These are phyloP conservation scores for Furcasterigmium sp. DNA, from an alignment of 2,329 filamentous ascomycete species.

Conservation along the genomic window DNA sequence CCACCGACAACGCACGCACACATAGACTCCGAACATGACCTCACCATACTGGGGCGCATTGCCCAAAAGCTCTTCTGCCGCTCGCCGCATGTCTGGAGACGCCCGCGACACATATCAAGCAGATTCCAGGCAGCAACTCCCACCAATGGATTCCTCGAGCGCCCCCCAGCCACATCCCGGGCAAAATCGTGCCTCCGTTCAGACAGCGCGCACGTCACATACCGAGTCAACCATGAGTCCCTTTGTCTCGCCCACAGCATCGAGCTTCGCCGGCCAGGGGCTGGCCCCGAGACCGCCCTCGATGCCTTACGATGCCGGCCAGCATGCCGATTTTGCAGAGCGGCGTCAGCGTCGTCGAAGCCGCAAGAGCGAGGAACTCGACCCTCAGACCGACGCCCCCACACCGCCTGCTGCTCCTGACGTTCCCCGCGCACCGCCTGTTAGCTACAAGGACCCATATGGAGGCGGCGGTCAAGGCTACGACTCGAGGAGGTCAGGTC, in stretches of 20 bases:
- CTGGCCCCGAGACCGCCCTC: conserved; percentile 57
- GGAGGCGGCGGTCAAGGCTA: conserved; percentile 27
- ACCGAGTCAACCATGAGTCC: conserved; percentile 53
- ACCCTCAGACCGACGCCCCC: conserved; percentile 23
- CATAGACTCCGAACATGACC: conserved; percentile 30
- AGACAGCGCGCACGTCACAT: conserved; percentile 40
- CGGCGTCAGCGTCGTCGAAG: conserved; percentile 36
- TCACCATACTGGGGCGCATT: conserved; percentile 55
- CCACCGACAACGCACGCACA: neutral
- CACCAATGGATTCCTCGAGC: conserved; percentile 19
- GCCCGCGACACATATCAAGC: conserved; percentile 15
- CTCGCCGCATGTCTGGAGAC: conserved; percentile 31
- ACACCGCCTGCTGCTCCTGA: conserved; percentile 53
- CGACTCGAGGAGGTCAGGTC: conserved; percentile 12
- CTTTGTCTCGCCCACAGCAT: conserved; percentile 47
- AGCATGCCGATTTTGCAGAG: conserved; percentile 34
- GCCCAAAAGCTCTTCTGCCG: conserved; percentile 24
- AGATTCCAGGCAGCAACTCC: conserved; percentile 16
- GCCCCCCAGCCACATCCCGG: conserved; percentile 35
- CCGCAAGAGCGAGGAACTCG: conserved; percentile 22
- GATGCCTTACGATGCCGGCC: conserved; percentile 39
- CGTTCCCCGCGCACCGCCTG: conserved; percentile 52
- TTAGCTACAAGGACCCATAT: conserved; percentile 49
- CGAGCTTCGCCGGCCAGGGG: conserved; percentile 44
- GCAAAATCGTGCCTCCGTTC: conserved; percentile 45